These are phyloP conservation scores for Russula earlei DNA, from an alignment of 768 basidiomycete species.

Conservation along the genomic window DNA sequence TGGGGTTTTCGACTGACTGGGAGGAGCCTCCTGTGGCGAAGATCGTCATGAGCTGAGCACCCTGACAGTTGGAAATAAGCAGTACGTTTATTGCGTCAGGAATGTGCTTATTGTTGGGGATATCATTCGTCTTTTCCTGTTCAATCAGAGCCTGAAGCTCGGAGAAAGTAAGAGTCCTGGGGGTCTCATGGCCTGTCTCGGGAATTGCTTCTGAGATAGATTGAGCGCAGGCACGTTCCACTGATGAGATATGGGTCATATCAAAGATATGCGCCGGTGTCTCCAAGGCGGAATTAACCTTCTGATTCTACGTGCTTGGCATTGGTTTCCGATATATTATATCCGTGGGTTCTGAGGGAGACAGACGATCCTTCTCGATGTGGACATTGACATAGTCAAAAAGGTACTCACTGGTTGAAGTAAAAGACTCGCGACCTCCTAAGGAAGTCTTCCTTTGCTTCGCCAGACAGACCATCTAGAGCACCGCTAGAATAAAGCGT, in stretches of 20 bases:
- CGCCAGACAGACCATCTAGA: slow-evolving; percentile 29
- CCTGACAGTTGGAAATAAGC: slow-evolving; percentile 16
- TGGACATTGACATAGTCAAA: background rate
- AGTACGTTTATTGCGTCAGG: slow-evolving; percentile 55
- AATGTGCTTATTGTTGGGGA: slow-evolving; percentile 71
- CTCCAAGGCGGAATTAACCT: background rate
- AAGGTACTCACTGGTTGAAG: slow-evolving; percentile 48
- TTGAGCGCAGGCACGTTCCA: background rate
- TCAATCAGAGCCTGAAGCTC: slow-evolving; percentile 66
- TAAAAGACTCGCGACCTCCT: slow-evolving; percentile 57
- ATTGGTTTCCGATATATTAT: slow-evolving; percentile 4
- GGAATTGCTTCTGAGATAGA: background rate
- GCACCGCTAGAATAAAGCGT: slow-evolving; percentile 41
- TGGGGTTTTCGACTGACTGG: slow-evolving; percentile 45
- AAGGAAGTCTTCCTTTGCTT: slow-evolving; percentile 38
- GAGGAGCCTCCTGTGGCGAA: slow-evolving; percentile 37
- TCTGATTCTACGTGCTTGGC: slow-evolving; percentile 4
- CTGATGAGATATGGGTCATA: background rate
- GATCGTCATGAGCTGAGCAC: background rate
- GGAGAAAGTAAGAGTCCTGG: slow-evolving; percentile 48
- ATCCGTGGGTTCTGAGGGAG: slow-evolving; percentile 3
- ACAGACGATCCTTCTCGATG: background rate
- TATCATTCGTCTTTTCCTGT: slow-evolving; percentile 58
- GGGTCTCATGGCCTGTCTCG: slow-evolving; percentile 9
- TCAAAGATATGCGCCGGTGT: background rate